Conservation (phyloP, 164 flowering plant species). For the Aristolochia californica region DNA sequence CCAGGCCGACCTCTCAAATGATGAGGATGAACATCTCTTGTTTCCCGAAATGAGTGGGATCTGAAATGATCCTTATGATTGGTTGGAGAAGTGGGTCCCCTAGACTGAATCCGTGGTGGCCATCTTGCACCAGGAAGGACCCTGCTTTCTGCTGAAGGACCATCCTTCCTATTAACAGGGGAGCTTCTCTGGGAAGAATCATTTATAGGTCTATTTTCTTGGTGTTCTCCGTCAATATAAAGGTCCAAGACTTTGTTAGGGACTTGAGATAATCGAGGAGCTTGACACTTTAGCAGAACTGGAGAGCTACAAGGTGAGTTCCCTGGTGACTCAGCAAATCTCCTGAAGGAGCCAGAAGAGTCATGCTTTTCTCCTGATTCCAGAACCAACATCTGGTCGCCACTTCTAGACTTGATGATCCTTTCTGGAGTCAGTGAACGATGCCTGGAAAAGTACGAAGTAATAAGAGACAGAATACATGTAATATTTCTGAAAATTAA, state of each 20-base stretch:
- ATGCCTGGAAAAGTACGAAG: slow-evolving; percentile 12
- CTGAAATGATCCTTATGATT: slow-evolving; percentile 32
- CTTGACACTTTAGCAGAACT: slow-evolving; percentile 16
- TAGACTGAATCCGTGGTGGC: slow-evolving; percentile 51
- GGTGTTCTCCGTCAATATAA: slow-evolving; percentile 86
- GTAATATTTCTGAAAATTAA: background rate
- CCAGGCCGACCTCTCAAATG: slow-evolving; percentile 39
- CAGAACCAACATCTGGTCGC: slow-evolving; percentile 13
- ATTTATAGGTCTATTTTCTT: slow-evolving; percentile 31
- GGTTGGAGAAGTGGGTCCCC: slow-evolving; percentile 48
- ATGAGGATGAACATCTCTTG: slow-evolving; percentile 20
- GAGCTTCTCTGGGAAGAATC: slow-evolving; percentile 19
- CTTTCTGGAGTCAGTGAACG: slow-evolving; percentile 47
- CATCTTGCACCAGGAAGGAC: slow-evolving; percentile 14
- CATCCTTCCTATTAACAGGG: slow-evolving; percentile 19
- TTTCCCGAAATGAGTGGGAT: slow-evolving; percentile 54
- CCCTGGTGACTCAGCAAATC: slow-evolving; percentile 32
- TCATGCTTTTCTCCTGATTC: slow-evolving; percentile 22
- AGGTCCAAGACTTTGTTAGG: slow-evolving; percentile 68
- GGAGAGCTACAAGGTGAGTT: slow-evolving; percentile 43
- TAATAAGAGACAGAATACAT: background rate
- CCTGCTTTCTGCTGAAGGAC: slow-evolving; percentile 9
- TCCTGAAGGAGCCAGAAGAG: slow-evolving; percentile 26
- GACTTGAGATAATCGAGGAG: slow-evolving; percentile 26
- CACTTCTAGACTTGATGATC: slow-evolving; percentile 17